phyloP scores from a whole-genome alignment of 2,329 filamentous ascomycete genomes.

The Chrysosporium keratinophilum region DNA sequence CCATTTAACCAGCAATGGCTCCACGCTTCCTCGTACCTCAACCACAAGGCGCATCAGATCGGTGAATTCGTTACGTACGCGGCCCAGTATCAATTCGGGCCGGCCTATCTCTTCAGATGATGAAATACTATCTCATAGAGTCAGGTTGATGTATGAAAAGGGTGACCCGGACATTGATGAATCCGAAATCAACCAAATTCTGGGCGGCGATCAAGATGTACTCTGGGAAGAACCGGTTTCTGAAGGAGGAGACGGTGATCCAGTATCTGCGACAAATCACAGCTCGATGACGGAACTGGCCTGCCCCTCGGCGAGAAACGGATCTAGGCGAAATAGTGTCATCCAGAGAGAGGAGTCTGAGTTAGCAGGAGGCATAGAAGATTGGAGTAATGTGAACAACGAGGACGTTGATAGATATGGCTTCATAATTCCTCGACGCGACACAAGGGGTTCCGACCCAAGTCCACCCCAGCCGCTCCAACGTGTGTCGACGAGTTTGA shows the following conservation, averaged over 20 bases:
- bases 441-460: conserved; percentile 21
- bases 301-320: conserved; percentile 21
- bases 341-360: conserved; percentile 46
- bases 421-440: conserved; percentile 45
- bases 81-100: conserved; percentile 29
- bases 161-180: conserved; percentile 47
- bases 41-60: conserved; percentile 24
- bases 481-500: conserved; percentile 50
- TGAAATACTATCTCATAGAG: conserved; percentile 51
- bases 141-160: conserved; percentile 54
- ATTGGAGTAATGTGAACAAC: conserved; percentile 52
- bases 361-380: conserved; percentile 53
- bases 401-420: conserved; percentile 55
- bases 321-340: conserved; percentile 24
- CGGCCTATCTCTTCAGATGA: conserved; percentile 54
- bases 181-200: conserved; percentile 30
- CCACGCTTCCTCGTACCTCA: conserved; percentile 16
- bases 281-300: conserved; percentile 23
- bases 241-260: conserved; percentile 24
- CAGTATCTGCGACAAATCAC: conserved; percentile 21
- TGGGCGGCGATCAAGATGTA: conserved; percentile 31
- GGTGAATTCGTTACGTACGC: conserved; percentile 30
- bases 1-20: conserved; percentile 13
- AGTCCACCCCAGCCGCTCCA: conserved; percentile 40
- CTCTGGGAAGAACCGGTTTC: conserved; percentile 32